phyloP scores from a whole-genome alignment of 805 yeast genomes.

The Ogataea haglerorum region DNA sequence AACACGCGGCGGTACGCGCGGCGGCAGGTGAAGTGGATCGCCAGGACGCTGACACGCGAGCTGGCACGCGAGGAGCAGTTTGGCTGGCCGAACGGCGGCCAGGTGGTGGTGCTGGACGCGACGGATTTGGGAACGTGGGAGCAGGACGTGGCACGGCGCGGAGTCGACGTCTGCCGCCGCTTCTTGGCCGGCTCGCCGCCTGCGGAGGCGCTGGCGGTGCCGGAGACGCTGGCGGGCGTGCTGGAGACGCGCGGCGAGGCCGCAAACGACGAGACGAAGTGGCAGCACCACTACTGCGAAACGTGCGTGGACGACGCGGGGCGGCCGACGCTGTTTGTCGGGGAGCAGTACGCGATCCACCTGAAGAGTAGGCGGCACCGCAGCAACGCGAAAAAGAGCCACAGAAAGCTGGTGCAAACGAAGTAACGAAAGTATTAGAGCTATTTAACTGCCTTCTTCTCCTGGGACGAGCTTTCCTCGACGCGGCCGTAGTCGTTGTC shows the following conservation, averaged over 20 bases:
- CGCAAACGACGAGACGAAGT: constrained; percentile 29
- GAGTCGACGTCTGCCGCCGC: constrained; percentile 43
- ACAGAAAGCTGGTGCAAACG: constrained; percentile 52
- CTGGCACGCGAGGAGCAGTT: constrained; percentile 44
- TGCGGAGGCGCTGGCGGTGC: constrained; percentile 12
- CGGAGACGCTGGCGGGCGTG: constrained; percentile 16
- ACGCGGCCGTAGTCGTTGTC: constrained; percentile 12
- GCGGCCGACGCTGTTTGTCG: constrained; percentile 62
- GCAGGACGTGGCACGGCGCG: constrained; percentile 51
- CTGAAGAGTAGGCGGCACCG: constrained; percentile 65
- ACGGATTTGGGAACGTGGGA: constrained; percentile 66
- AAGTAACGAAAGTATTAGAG: constrained; percentile 26
- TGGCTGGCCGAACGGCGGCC: constrained; percentile 55
- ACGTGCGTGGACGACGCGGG: constrained; percentile 57
- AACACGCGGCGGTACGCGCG: constrained; percentile 85
- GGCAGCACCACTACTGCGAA: constrained; percentile 71
- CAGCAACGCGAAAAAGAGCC: constrained; percentile 44
- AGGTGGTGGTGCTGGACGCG: constrained; percentile 70
- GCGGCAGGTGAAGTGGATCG: constrained; percentile 88
- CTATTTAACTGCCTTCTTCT: constrained; percentile 12
- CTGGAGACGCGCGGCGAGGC: constrained; percentile 3
- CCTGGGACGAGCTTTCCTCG: constrained; percentile 22
- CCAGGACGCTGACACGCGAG: constrained; percentile 63
- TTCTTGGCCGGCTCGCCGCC: constrained; percentile 20
- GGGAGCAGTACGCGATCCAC: constrained; percentile 72